Percentiles rank a stretch among this genome's conserved stretches.
Evolutionary conservation across 352 stramenopile species (phyloP).

Genomic region (Phytophthora cajani): DNA sequence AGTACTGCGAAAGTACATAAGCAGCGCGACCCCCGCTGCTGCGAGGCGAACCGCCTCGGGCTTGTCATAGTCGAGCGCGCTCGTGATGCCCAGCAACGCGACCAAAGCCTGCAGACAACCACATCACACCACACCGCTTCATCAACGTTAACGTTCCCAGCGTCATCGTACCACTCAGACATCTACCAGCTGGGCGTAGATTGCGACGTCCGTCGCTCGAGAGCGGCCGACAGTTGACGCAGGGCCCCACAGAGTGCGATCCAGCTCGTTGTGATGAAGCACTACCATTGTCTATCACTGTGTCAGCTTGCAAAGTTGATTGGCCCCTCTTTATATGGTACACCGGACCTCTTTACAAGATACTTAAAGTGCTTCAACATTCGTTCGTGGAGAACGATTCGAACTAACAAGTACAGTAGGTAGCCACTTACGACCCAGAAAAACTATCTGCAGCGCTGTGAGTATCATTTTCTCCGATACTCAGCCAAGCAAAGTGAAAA

Average conservation of each 20-base stretch:
- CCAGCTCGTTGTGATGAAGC: slow-evolving; percentile 64
- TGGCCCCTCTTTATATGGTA: no score
- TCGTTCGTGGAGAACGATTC: not conserved
- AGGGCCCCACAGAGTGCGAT: slow-evolving; percentile 66
- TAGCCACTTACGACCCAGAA: not conserved
- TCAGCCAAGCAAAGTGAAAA: slow-evolving; percentile 21
- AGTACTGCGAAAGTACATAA: slow-evolving; percentile 76
- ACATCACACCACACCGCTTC: not conserved
- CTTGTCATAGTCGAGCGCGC: slow-evolving; percentile 64
- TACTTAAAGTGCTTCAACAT: no score
- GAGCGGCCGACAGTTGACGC: slow-evolving; percentile 53
- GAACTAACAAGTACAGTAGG: not conserved
- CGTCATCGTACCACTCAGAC: not conserved
- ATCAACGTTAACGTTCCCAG: slow-evolving; percentile 13
- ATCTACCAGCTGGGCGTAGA: slow-evolving; percentile 61
- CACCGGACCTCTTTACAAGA: no score
- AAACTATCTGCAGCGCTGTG: not conserved
- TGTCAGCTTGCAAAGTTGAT: no score
- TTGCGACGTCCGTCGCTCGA: slow-evolving; percentile 39
- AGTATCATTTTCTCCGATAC: not conserved
- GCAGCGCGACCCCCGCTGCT: slow-evolving; percentile 27
- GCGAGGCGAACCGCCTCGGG: slow-evolving; percentile 51
- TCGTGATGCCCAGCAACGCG: slow-evolving; percentile 35
- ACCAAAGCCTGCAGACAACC: slow-evolving; percentile 40
- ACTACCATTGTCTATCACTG: no score